Evolutionary conservation across 2,329 filamentous ascomycete genomes (phyloP).

Genomic region (Fusarium sambucinum): DNA sequence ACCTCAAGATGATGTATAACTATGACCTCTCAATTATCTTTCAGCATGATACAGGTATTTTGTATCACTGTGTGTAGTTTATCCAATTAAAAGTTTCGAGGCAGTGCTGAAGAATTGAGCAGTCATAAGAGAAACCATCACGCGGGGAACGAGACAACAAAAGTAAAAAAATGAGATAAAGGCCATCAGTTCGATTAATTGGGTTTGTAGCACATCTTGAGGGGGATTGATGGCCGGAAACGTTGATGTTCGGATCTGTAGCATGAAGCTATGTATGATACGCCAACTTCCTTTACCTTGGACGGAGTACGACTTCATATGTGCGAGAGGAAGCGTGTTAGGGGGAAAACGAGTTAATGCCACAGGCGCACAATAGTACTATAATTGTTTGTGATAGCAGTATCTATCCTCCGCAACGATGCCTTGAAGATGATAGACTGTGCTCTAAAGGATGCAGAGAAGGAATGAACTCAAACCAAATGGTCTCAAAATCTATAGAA

Average conservation of each 20-base stretch:
- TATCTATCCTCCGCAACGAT: no score
- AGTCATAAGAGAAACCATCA: neutral
- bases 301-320: neutral
- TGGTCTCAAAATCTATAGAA: neutral
- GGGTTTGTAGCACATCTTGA: fast-evolving
- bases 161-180: neutral
- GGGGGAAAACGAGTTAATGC: fast-evolving
- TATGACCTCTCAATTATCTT: neutral
- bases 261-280: neutral
- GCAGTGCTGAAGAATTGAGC: neutral
- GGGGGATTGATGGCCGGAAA: neutral
- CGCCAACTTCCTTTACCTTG: neutral
- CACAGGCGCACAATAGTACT: neutral
- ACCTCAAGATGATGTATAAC: neutral
- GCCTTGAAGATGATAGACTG: neutral
- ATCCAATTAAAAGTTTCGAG: neutral
- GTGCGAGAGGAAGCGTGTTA: no score
- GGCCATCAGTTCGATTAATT: no score
- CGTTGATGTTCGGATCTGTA: no score
- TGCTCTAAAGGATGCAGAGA: neutral
- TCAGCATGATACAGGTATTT: neutral
- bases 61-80: neutral
- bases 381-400: neutral
- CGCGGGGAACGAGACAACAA: neutral
- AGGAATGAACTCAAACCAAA: neutral